Evolutionary conservation across 108 stramenopile genomes (phyloP).

Genomic region (Bacterosira constricta): DNA sequence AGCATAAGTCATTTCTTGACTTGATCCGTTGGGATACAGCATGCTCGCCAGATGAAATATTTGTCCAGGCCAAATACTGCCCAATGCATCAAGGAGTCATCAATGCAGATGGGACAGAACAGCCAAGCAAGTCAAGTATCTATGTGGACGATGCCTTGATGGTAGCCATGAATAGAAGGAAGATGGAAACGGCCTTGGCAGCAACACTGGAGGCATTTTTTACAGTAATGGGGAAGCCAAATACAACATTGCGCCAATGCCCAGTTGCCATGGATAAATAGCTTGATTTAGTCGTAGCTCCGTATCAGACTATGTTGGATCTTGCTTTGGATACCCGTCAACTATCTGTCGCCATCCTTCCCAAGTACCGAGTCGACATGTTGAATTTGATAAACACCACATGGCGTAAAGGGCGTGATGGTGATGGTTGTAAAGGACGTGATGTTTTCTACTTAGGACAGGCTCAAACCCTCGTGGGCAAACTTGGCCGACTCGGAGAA

Average conservation of each 20-base stretch:
- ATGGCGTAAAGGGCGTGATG: not conserved
- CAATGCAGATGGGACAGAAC: not conserved
- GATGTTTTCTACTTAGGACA: not conserved
- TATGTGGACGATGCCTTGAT: constrained; percentile 17
- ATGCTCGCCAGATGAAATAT: too few relatives aligned
- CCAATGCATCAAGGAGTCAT: not conserved
- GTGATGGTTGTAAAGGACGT: too few relatives aligned
- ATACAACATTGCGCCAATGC: not conserved
- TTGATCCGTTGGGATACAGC: constrained; percentile 1
- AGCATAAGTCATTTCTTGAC: not conserved
- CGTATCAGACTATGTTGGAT: not conserved
- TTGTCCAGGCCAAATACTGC: not conserved
- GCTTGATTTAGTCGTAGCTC: not conserved
- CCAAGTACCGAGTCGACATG: constrained; percentile 6
- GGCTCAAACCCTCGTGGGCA: not conserved
- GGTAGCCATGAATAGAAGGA: not conserved
- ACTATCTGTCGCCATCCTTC: not conserved
- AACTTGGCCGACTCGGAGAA: constrained; percentile 14
- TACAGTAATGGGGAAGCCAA: not conserved
- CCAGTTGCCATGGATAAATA: too few relatives aligned
- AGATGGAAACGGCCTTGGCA: not conserved
- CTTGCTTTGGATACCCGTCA: not conserved
- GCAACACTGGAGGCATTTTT: not conserved
- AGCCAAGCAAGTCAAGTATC: not conserved
- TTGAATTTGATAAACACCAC: not conserved